Evolutionary conservation across 2,329 filamentous ascomycete species (phyloP), one percentile per base, ranked within the genome.

Genomic region (Venturia asperata): DNA sequence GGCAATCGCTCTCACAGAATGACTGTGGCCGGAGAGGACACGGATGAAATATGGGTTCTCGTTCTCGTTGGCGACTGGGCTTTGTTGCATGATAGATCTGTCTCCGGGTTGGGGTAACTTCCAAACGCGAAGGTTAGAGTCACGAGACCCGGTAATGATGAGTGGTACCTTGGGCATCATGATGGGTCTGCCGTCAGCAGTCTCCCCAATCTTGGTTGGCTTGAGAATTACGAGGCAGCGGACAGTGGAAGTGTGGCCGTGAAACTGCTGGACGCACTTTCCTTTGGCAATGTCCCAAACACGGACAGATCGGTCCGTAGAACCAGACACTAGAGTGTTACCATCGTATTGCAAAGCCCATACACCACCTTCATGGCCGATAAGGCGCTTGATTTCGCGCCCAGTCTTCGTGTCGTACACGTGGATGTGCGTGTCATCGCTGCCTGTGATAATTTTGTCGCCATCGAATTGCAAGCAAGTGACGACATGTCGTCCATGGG

Each of bases 261-360:
- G 92, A 74, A 99, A 99, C 0, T 96, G 88, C 74, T 99, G 94
- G 13, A 92, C 93, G 75, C 93, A 97, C 58, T 90, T 85, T 0
- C 92, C 94, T 71, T 89, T 89, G 72, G 96, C 91, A 68, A 99
- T 97, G 74, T 99, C 93, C 94, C 94, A 99, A 0, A 99, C 93
- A n/a, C 94, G 87, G n/a, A 99, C 94, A 13, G 94, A 96, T 60
- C 94, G 84, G 76, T 99, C 94, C 0, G 94, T 99, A 7, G 92
- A 97, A 2, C 94, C 94, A 19, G 94, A 99, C 2, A 99, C 94
- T 24, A 99, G 80, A 19, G 90, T 91, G 73, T 97, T 97, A 62
- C 92, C 93, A 73, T 97, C 88, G 73, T 97, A 99, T 75, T 97
- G 92, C 64, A 99, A 79, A 39, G 94, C 94, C 94, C 94, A 99